Conservation (phyloP, 2,329 filamentous ascomycete species). For the Periconia macrospinosa region DNA sequence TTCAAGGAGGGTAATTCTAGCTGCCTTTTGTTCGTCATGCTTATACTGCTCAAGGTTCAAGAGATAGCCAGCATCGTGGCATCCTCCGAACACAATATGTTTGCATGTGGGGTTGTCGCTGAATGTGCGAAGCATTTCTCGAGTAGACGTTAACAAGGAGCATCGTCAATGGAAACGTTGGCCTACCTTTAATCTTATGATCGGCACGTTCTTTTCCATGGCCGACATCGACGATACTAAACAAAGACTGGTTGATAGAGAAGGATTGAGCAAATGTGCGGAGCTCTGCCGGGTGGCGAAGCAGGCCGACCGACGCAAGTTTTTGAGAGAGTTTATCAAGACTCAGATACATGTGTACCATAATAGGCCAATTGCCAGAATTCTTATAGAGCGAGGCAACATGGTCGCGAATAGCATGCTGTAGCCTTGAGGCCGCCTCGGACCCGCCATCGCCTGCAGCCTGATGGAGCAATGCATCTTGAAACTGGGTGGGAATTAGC, state of each 20-base stretch:
- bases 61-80: constrained; percentile 51
- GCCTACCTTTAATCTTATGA: constrained; percentile 48
- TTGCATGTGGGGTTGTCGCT: constrained; percentile 50
- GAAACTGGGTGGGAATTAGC: constrained; percentile 38
- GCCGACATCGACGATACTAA: constrained; percentile 53
- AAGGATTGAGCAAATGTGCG: constrained; percentile 49
- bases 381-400: constrained; percentile 45
- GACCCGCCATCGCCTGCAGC: constrained; percentile 48
- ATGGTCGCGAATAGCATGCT: constrained; percentile 46
- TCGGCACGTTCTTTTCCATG: constrained; percentile 51
- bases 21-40: constrained; percentile 40
- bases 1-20: constrained; percentile 50
- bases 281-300: constrained; percentile 44
- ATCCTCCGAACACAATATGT: constrained; percentile 52
- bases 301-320: constrained; percentile 44
- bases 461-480: constrained; percentile 46
- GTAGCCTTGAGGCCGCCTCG: constrained; percentile 49
- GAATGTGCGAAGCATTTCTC: constrained; percentile 51
- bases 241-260: constrained; percentile 48
- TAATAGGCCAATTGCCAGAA: constrained; percentile 47
- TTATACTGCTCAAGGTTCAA: constrained; percentile 51
- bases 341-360: constrained; percentile 52
- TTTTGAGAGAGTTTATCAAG: constrained; percentile 50
- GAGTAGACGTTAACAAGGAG: constrained; percentile 7
- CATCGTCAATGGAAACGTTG: neutral